These are phyloP conservation scores for Chalciporus chontae DNA, from an alignment of 768 basidiomycete species.

Conservation along the genomic window DNA sequence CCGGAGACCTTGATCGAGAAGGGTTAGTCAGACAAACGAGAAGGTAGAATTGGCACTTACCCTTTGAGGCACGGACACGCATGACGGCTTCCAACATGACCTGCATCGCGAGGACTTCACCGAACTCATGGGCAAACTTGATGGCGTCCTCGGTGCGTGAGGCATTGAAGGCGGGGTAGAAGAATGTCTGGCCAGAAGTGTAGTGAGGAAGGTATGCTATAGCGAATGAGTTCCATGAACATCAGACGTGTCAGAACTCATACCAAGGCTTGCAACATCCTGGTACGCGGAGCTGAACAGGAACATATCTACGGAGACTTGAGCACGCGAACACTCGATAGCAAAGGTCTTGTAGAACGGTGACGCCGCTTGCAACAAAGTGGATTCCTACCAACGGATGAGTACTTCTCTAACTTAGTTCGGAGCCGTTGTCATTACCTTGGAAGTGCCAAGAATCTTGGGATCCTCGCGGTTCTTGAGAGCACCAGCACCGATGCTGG, in stretches of 20 bases:
- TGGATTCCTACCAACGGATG: conserved; percentile 64
- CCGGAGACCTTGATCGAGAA: conserved; percentile 59
- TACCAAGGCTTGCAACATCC: conserved; percentile 91
- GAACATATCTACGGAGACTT: conserved; percentile 99
- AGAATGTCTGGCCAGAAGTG: conserved; percentile 96
- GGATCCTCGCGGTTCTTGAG: conserved; percentile 97
- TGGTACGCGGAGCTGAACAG: conserved; percentile 91
- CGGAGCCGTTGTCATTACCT: conserved; percentile 43
- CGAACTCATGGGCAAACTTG: conserved; percentile 98
- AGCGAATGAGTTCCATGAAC: conserved; percentile 1
- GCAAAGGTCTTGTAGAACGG: conserved; percentile 98
- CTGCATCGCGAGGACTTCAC: conserved; percentile 86
- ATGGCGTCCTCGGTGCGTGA: conserved; percentile 91
- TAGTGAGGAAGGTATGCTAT: conserved; percentile 91
- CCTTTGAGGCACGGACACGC: conserved; percentile 95
- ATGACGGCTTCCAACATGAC: conserved; percentile 97
- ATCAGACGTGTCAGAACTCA: not conserved
- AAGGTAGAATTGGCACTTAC: conserved; percentile 35
- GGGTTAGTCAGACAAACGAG: not conserved
- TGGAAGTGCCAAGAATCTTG: conserved; percentile 91
- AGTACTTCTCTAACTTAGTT: not conserved
- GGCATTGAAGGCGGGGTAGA: conserved; percentile 98
- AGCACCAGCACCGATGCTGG: conserved; percentile 83
- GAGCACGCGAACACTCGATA: conserved; percentile 95
- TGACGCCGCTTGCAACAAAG: conserved; percentile 87